Base-by-base conservation (phyloP, 108 stramenopile genomes). In the Cyclotella atomus region DNA sequence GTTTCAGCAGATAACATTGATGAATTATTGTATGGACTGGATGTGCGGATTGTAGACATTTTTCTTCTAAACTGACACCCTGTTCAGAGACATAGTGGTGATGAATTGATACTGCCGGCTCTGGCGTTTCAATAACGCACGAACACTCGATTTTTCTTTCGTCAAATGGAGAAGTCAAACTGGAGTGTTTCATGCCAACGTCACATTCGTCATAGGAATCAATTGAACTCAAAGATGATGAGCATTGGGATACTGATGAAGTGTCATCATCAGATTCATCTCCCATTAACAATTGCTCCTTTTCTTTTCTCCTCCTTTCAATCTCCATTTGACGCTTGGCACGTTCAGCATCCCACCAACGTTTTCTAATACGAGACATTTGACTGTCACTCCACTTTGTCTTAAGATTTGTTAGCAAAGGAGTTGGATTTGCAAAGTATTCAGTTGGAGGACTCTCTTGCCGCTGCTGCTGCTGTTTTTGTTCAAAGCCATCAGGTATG, bases 341-440 rank as follows among this genome's bases (percentile, higher is more conserved):
- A 15, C 53, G 65, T n/a, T 72, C 49, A 6, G 79, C 79, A 28
- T 73, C 71, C 79, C 71, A 79, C 79, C 71, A 73, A 8, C 79
- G 71, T 44, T 63, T 59, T 63, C 79, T 72, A 71, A 79, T 79
- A 55, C 57, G 67, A 9, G 71, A 62, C 36, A 73, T 45, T 59
- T 79, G 50, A 17, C 38, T 23, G 9, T 62, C 71, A 21, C 61
- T 73, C 79, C 79, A 79, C 43, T 68, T 79, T n/a, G 32, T 23
- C 50, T 29, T 79, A 23, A 65, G 34, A 56, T 72, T 79, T 43
- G 65, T 55, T 8, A 78, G 36, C 16, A n/a, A 5, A 15, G 29
- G 56, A 12, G 15, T 57, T 30, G 4, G 56, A 14, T 49, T 49
- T 4, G 3, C 14, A 10, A 57, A 14, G 20, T 57, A 32, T 29